Evolutionary conservation across 2,329 filamentous ascomycete genomes (phyloP).

Genomic region (Trichophyton benhamiae): DNA sequence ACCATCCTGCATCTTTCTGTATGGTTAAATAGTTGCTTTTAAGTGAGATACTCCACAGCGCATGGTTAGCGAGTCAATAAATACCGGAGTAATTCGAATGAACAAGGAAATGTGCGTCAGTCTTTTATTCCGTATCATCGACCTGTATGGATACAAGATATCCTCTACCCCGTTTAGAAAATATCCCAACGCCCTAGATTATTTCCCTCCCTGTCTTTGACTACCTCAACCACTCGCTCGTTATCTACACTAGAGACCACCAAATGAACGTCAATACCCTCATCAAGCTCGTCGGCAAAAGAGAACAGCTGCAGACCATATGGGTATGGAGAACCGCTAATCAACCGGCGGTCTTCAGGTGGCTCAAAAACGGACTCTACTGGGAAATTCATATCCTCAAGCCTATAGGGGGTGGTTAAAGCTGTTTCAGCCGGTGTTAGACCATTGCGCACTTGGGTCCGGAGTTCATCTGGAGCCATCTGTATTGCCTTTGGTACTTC

Average conservation of each 20-base stretch:
- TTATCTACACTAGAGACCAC: conserved; percentile 22
- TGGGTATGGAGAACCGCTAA: not conserved
- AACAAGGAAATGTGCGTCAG: no score
- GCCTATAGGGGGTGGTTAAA: not conserved
- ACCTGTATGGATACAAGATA: no score
- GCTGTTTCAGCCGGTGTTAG: not conserved
- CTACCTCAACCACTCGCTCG: conserved; percentile 24
- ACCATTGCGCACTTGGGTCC: not conserved
- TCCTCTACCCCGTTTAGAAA: conserved; percentile 10
- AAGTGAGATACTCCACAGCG: not conserved
- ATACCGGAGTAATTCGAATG: not conserved
- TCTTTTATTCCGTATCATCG: no score
- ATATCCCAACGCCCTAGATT: conserved; percentile 27
- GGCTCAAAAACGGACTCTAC: conserved; percentile 3
- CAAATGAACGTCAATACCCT: conserved; percentile 30
- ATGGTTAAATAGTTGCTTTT: not conserved
- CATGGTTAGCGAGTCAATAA: not conserved
- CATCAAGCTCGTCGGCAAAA: conserved; percentile 26
- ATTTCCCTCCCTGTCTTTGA: conserved; percentile 29
- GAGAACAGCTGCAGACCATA: conserved; percentile 18
- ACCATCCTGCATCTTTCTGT: not conserved
- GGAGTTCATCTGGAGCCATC: not conserved
- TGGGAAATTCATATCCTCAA: not conserved
- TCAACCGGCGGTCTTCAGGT: not conserved
- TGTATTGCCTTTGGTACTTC: not conserved